phyloP scores from a whole-genome alignment of 192 early-diverging fungal species.

The Phlyctochytrium planicorne region DNA sequence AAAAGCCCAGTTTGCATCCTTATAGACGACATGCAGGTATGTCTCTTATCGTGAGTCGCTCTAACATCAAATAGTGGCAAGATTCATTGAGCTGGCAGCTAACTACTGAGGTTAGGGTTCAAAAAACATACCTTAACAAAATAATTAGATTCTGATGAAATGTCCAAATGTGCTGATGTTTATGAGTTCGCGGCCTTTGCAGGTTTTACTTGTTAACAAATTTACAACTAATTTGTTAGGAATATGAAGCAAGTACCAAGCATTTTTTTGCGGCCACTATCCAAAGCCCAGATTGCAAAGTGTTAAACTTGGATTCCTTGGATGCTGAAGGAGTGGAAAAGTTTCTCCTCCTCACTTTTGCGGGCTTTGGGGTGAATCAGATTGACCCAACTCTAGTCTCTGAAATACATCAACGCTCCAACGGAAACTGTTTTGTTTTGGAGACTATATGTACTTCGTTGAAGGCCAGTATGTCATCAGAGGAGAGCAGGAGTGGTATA shows the following conservation, averaged over 20 bases:
- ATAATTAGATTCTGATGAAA: background rate
- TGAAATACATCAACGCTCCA: background rate
- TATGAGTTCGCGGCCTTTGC: background rate
- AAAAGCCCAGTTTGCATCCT: background rate
- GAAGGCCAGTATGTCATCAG: background rate
- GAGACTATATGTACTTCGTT: background rate
- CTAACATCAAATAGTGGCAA: no score
- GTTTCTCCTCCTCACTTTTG: background rate
- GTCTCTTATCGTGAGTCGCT: slow-evolving; percentile 1
- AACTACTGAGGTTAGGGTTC: background rate
- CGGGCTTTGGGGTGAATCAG: background rate
- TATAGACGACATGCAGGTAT: background rate
- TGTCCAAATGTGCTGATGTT: background rate
- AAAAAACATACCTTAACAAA: background rate
- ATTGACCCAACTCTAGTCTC: background rate
- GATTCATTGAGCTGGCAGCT: background rate
- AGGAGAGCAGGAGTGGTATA: no score
- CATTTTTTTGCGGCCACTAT: background rate
- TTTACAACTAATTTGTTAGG: background rate
- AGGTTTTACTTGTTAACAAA: background rate
- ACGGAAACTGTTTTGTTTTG: background rate
- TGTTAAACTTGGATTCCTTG: background rate
- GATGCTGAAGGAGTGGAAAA: background rate
- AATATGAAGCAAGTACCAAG: background rate
- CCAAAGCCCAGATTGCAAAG: background rate